Base-by-base conservation (phyloP, 495 filamentous ascomycete species). In the Talaromyces proteolyticus region DNA sequence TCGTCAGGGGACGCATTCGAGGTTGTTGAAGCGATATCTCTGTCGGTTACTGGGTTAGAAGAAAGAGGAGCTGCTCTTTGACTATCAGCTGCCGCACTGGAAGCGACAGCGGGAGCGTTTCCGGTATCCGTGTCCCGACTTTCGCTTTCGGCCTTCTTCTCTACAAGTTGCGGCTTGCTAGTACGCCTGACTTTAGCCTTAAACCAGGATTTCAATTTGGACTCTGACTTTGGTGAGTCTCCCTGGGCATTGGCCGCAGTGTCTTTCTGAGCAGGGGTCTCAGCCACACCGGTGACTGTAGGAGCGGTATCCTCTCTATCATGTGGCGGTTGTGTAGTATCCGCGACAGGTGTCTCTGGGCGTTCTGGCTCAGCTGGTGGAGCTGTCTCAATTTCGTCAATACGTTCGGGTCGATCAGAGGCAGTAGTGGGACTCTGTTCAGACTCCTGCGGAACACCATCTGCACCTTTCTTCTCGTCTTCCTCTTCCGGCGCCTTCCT, bases 191-290 rank as follows among this genome's bases (percentile, higher is more conserved):
- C 68, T 44, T 72, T 76, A 6, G 63, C 73, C 56, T 79, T 81
- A 39, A 88, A 63, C 82, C 82, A 88, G 40, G 71, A 70, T 47
- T 76, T 84, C 34, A 86, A 67, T 50, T 76, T 75, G 38, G 68
- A 71, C 14, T 66, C 60, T 8, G 52, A 54, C 41, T 56, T 59
- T 37, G 40, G 38, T 1, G 55, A 48, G 0, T 14, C 38, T 18
- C 17, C 25, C 12, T 34, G 25, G 7, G 44, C 25, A 7, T 47
- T 18, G 14, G 24, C 44, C 3, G 29, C 38, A 12, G 40, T 23
- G 16, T 49, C 50, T 37, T 52, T n/a, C n/a, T n/a, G n/a, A n/a
- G n/a, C n/a, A n/a, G n/a, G n/a, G n/a, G n/a, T n/a, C n/a, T n/a
- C n/a, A n/a, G n/a, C n/a, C n/a, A n/a, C n/a, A n/a, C n/a, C n/a